Evolutionary conservation across 2,329 filamentous ascomycete genomes (phyloP).

Genomic region (Fusarium brevicatenulatum): DNA sequence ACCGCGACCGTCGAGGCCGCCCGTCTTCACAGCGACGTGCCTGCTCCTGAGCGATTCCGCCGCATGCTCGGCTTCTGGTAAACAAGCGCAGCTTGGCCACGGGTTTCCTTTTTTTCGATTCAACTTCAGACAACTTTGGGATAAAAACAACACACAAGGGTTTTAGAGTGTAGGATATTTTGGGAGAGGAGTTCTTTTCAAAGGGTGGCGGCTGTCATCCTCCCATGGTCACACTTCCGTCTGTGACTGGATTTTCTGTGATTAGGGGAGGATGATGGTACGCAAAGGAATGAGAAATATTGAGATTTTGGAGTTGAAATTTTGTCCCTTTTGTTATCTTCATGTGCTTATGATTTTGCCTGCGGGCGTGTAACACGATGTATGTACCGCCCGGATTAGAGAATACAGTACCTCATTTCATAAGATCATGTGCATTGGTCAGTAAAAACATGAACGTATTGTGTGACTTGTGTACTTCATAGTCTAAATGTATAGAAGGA

Average conservation of each 20-base stretch:
- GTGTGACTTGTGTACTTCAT: not conserved
- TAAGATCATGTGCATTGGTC: not conserved
- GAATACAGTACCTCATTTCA: constrained; percentile 17
- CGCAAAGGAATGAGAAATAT: constrained; percentile 17
- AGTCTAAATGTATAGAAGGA: not conserved
- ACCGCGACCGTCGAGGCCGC: constrained; percentile 35
- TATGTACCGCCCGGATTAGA: constrained; percentile 21
- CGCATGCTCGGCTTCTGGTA: constrained; percentile 37
- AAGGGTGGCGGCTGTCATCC: not conserved
- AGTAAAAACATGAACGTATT: not conserved
- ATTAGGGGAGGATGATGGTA: not conserved
- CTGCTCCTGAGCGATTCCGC: constrained; percentile 28
- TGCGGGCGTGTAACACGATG: constrained; percentile 19
- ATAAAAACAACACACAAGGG: not conserved
- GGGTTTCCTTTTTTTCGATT: constrained; percentile 10
- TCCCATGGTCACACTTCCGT: not conserved
- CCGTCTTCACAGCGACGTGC: constrained; percentile 9
- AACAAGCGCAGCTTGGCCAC: constrained; percentile 4
- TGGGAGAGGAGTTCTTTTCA: constrained; percentile 6
- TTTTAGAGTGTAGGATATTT: constrained; percentile 9
- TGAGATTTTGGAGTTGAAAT: constrained; percentile 28
- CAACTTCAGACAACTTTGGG: constrained; percentile 1
- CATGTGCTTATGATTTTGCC: constrained; percentile 37
- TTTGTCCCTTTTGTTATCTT: constrained; percentile 33
- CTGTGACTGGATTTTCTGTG: constrained; percentile 15